Evolutionary conservation across 2,329 filamentous ascomycete genomes (phyloP).

Genomic region (Aspergillus costaricaensis): DNA sequence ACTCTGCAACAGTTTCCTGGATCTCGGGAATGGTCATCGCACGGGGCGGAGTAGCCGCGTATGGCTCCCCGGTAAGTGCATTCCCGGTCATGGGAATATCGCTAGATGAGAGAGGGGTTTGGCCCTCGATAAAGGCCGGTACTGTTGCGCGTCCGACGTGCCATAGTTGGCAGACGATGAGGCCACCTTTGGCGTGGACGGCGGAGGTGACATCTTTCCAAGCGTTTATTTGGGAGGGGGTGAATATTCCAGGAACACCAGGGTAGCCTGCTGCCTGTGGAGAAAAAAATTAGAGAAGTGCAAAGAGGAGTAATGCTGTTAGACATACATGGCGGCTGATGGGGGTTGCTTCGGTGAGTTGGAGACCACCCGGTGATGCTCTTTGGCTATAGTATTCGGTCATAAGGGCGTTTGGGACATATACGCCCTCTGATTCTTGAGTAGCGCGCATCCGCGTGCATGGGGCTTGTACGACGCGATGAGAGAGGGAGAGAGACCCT

Average conservation of each 20-base stretch:
- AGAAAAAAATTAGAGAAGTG: not conserved
- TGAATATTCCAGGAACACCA: conserved; percentile 34
- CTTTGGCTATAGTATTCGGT: conserved; percentile 37
- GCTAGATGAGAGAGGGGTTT: conserved; percentile 27
- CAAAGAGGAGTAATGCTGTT: not conserved
- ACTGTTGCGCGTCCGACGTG: conserved; percentile 42
- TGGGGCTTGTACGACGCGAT: conserved; percentile 31
- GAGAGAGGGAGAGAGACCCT: conserved; percentile 26
- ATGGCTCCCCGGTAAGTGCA: conserved; percentile 40
- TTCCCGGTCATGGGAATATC: conserved; percentile 42
- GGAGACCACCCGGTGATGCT: conserved; percentile 35
- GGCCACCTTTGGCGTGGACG: conserved; percentile 34
- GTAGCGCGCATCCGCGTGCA: conserved; percentile 31
- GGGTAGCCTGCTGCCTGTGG: conserved; percentile 32
- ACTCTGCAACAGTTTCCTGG: conserved; percentile 40
- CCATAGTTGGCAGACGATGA: conserved; percentile 40
- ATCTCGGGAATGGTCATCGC: conserved; percentile 45
- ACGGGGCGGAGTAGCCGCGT: conserved; percentile 31
- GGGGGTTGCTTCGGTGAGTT: conserved; percentile 38
- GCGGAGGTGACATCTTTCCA: conserved; percentile 38
- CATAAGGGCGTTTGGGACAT: conserved; percentile 31
- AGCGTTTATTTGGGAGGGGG: conserved; percentile 30
- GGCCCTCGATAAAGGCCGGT: conserved; percentile 41
- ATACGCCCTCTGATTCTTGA: conserved; percentile 32
- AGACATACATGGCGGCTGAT: conserved; percentile 29